These are phyloP conservation scores for Pseudozyma pruni DNA, from an alignment of 1,284 basidiomycete species.

Conservation along the genomic window DNA sequence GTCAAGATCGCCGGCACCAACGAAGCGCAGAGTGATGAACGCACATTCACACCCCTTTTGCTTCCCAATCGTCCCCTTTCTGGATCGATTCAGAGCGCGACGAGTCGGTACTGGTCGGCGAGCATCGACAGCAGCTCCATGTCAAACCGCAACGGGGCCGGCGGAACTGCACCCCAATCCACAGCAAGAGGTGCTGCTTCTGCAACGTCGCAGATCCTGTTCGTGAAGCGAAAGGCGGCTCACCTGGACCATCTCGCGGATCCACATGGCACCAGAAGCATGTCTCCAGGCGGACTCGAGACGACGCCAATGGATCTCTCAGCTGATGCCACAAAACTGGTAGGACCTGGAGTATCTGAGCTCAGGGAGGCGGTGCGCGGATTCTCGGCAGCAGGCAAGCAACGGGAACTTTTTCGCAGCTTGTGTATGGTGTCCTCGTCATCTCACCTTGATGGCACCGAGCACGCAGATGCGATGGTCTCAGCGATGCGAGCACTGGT, in stretches of 20 bases:
- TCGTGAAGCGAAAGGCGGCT: slow-evolving; percentile 88
- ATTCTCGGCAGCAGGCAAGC: slow-evolving; percentile 78
- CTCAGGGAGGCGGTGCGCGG: slow-evolving; percentile 84
- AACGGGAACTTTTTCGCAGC: slow-evolving; percentile 51
- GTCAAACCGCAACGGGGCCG: background rate
- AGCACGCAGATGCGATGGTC: slow-evolving; percentile 64
- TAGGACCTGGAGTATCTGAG: slow-evolving; percentile 70
- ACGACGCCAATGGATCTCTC: slow-evolving; percentile 18
- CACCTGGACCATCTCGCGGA: slow-evolving; percentile 92
- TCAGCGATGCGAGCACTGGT: slow-evolving; percentile 80
- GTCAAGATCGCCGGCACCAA: slow-evolving; percentile 18
- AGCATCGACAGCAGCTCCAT: slow-evolving; percentile 30
- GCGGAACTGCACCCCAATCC: background rate
- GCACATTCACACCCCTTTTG: slow-evolving; percentile 75
- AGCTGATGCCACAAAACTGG: slow-evolving; percentile 6
- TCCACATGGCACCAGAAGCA: slow-evolving; percentile 87
- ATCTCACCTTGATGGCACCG: background rate
- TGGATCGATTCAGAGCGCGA: slow-evolving; percentile 83
- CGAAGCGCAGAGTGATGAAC: background rate
- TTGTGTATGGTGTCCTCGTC: slow-evolving; percentile 28
- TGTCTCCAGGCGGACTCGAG: slow-evolving; percentile 67
- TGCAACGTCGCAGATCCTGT: slow-evolving; percentile 40
- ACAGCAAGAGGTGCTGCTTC: background rate
- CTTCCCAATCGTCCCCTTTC: slow-evolving; percentile 75
- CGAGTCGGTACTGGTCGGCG: slow-evolving; percentile 82